Evolutionary conservation across 1,139 yeast genomes (phyloP).

Genomic region (Meyerozyma athensensis): DNA sequence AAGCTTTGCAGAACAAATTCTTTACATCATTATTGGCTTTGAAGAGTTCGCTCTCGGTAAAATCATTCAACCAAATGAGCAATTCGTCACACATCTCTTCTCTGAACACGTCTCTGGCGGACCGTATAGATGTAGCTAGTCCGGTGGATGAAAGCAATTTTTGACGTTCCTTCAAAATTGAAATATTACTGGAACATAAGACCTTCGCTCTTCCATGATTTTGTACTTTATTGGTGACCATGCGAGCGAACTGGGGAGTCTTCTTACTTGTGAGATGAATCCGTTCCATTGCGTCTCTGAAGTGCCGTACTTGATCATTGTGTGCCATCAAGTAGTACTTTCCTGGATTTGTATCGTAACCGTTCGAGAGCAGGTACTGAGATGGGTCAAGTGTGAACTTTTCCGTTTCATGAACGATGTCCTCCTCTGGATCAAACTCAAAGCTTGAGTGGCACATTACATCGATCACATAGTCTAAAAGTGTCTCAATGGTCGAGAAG

Average conservation of each 20-base stretch:
- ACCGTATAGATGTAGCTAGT: slow-evolving; percentile 60
- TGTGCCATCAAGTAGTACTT: slow-evolving; percentile 60
- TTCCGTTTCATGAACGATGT: slow-evolving; percentile 23
- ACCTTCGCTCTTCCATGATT: slow-evolving; percentile 67
- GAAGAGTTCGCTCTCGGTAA: slow-evolving; percentile 53
- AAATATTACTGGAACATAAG: slow-evolving; percentile 49
- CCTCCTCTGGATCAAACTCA: slow-evolving; percentile 27
- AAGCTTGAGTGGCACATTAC: slow-evolving; percentile 49
- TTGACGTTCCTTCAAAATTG: slow-evolving; percentile 50
- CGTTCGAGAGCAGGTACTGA: slow-evolving; percentile 24
- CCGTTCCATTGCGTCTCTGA: slow-evolving; percentile 66
- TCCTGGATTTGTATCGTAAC: slow-evolving; percentile 41
- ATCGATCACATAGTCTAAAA: slow-evolving; percentile 74
- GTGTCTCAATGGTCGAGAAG: slow-evolving; percentile 43
- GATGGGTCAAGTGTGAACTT: slow-evolving; percentile 27
- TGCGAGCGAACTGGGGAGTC: slow-evolving; percentile 61
- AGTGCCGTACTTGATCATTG: slow-evolving; percentile 77
- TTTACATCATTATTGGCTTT: slow-evolving; percentile 46
- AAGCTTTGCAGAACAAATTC: slow-evolving; percentile 52
- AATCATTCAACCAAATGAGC: slow-evolving; percentile 56
- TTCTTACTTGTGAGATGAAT: slow-evolving; percentile 63
- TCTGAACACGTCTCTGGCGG: slow-evolving; percentile 65
- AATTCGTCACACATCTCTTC: slow-evolving; percentile 81
- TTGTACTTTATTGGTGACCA: slow-evolving; percentile 68
- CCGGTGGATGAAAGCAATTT: slow-evolving; percentile 54